Evolutionary conservation across 75 land plant genomes (phyloP), one percentile per base, ranked within the genome.

Genomic region (Pinus albicaulis): DNA sequence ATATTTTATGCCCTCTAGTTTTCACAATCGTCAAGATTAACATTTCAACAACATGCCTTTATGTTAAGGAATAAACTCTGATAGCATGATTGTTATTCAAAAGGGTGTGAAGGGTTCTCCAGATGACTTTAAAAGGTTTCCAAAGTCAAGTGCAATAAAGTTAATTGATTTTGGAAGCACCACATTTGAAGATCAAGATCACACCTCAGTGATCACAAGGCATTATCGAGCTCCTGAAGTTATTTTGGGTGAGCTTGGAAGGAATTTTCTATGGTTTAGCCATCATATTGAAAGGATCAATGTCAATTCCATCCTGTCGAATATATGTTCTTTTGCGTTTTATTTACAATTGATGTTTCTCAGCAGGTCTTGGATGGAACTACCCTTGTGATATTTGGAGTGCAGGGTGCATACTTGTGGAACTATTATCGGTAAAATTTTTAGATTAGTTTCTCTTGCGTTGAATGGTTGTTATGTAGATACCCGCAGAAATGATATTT

Each of bases 391-490:
- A 31, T 31, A 31, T 31, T 31, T 81, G 83, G 83, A 81, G 83
- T 73, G 68, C 77, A n/a, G 83, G 83, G 48, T 81, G 83, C 73
- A 81, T 81, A 31, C 48, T 81, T 31, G 75, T 77, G 55, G 83
- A 81, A 59, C 75, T 81, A 10, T 81, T 74, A 75, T 58, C 83
- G 80, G 83, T 81, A 81, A 56, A 23, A 14, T 44, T 52, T 74
- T 28, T 7, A 20, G 14, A 57, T 57, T 14, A 19, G 59, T 15
- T 57, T 57, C 59, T 57, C 14, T 15, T 57, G 19, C 19, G 20
- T 76, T 64, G 3, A 15, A 57, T 14, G 19, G 31, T 31, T n/a
- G n/a, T n/a, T 31, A 31, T 31, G 31, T 31, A 31, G 31, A 31
- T 31, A 31, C 31, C 31, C 31, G 31, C 31, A 31, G 31, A n/a